Evolutionary conservation across 768 basidiomycete species (phyloP), one percentile per base, ranked within the genome.

Genomic region (Lactifluus piperatus): DNA sequence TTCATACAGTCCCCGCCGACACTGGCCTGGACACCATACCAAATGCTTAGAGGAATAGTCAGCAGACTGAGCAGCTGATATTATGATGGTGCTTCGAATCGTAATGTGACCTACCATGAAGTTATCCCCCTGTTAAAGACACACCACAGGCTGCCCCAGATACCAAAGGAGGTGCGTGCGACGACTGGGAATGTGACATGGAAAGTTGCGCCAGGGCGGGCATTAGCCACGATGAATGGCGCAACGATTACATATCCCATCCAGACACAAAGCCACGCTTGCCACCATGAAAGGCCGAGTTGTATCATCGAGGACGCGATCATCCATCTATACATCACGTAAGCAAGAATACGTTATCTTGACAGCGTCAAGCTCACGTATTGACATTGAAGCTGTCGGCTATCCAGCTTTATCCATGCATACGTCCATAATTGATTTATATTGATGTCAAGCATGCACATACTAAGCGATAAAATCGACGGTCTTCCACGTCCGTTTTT

Each of bases 201-300:
- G 67, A 84, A 85, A 13, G 86, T 75, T 2, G 88, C 88, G 49
- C 88, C 88, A 5, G 85, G 86, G 27, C 85, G 79, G 26, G 86
- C 89, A 67, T 91, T 92, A 63, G 87, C 69, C 26, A 84, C 83
- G 59, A 92, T 78, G 72, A 94, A 85, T 0, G 82, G 82, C 1
- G 85, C 82, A 22, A 68, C 67, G 3, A 70, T 51, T 18, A 65
- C 64, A 47, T 74, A 72, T 18, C 71, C 72, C 36, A 86, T 63
- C 85, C 83, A 87, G 13, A 86, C 85, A 59, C 84, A 89, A 53
- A 91, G 77, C 86, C 89, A 88, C 16, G 89, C 84, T 69, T 90
- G 85, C 87, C 86, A 91, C 87, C 86, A 90, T 0, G 84, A 84
- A 30, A 90, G 77, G 3, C 85, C 84, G 29, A 82, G 71, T 61